phyloP scores from a whole-genome alignment of 108 stramenopile species.

The Phaeodactylum tricornutum region DNA sequence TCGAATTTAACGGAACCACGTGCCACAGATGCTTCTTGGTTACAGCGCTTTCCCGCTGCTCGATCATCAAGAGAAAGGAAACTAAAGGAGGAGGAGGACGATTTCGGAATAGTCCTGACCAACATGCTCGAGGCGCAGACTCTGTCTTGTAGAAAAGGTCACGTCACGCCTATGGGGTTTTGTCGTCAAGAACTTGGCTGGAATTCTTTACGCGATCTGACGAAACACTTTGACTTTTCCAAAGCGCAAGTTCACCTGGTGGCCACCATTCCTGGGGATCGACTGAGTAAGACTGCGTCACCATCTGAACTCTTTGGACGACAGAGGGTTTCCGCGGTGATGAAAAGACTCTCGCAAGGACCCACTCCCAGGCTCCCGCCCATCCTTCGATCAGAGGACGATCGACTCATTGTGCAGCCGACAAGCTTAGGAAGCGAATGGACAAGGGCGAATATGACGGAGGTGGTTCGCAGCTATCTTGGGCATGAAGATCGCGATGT shows the following conservation, averaged over 20 bases:
- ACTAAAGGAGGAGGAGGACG: conserved; percentile 7
- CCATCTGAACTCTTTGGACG: not conserved
- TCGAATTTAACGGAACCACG: conserved; percentile 42
- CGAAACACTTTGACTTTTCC: conserved; percentile 14
- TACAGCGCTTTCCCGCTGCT: conserved; percentile 52
- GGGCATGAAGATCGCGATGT: conserved; percentile 7
- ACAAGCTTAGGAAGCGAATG: conserved; percentile 65
- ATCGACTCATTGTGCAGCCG: conserved; percentile 55
- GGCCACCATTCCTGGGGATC: conserved; percentile 57
- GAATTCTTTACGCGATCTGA: conserved; percentile 2
- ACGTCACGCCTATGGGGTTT: conserved; percentile 31
- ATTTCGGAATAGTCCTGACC: conserved; percentile 53
- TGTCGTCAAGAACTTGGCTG: conserved; percentile 28
- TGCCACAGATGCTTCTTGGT: conserved; percentile 63
- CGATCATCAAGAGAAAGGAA: not conserved
- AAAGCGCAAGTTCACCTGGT: conserved; percentile 58
- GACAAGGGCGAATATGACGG: conserved; percentile 36
- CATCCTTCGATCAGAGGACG: conserved; percentile 22
- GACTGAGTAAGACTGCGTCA: conserved; percentile 1
- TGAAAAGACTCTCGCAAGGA: conserved; percentile 6
- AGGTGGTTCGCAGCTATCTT: conserved; percentile 38
- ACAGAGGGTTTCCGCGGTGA: not conserved
- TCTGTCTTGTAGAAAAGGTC: conserved; percentile 22
- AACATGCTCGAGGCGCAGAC: conserved; percentile 58
- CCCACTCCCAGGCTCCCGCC: conserved; percentile 33